Evolutionary conservation across 306 rosid genomes (phyloP).

Genomic region (Pyrus bretschneideri): DNA sequence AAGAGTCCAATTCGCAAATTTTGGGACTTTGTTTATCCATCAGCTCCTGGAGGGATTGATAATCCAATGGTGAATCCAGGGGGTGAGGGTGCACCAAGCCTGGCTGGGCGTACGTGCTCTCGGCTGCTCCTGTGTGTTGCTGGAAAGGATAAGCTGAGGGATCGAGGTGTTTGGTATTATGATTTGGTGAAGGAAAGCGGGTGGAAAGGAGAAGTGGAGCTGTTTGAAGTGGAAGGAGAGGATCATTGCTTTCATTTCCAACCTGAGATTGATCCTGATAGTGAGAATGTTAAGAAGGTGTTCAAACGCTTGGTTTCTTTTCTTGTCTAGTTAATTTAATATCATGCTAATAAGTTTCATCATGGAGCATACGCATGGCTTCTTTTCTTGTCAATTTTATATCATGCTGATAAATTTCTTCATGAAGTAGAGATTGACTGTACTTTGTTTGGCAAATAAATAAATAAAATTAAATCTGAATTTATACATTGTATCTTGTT

Average conservation of each 20-base stretch:
- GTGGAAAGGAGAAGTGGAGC: constrained; percentile 17
- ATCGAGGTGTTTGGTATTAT: constrained; percentile 19
- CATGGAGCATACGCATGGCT: not conserved
- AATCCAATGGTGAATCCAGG: constrained; percentile 39
- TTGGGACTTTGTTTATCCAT: constrained; percentile 31
- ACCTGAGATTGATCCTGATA: constrained; percentile 3
- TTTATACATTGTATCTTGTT: too few species aligned
- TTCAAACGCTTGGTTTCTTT: constrained; percentile 11
- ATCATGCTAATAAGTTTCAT: too few species aligned
- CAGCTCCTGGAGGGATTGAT: constrained; percentile 25
- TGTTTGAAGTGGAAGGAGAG: constrained; percentile 23
- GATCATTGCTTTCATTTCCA: constrained; percentile 13
- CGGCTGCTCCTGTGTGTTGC: constrained; percentile 33
- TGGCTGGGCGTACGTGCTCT: constrained; percentile 24
- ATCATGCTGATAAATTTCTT: too few species aligned
- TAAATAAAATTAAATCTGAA: too few species aligned
- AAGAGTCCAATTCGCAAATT: not conserved
- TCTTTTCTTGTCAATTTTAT: not conserved
- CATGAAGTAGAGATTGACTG: too few species aligned
- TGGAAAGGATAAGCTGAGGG: constrained; percentile 39
- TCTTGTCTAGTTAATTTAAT: not conserved
- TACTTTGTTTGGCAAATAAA: too few species aligned
- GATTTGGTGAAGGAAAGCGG: constrained; percentile 12
- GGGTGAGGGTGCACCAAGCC: constrained; percentile 26
- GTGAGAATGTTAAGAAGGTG: not conserved